phyloP scores from a whole-genome alignment of 768 basidiomycete genomes.

The Xerocomellus chrysenteron region DNA sequence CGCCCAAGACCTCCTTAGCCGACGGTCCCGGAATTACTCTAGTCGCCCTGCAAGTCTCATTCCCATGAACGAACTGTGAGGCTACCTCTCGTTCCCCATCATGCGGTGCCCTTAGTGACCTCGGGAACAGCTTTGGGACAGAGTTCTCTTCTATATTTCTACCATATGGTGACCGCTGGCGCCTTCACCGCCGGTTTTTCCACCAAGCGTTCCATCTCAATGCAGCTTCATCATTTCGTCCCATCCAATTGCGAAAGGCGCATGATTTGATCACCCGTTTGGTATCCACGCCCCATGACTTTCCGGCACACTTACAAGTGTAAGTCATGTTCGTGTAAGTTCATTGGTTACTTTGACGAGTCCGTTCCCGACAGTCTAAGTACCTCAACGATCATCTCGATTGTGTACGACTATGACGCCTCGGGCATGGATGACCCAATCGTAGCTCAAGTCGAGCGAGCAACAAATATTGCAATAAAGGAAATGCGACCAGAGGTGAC shows the following conservation, averaged over 20 bases:
- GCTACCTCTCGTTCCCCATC: not conserved
- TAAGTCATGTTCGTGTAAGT: conserved; percentile 2
- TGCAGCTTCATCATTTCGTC: conserved; percentile 28
- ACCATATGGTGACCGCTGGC: conserved; percentile 31
- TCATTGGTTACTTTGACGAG: not conserved
- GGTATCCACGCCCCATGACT: conserved; percentile 20
- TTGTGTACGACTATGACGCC: conserved; percentile 26
- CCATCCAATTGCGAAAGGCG: conserved; percentile 34
- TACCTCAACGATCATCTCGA: conserved; percentile 22
- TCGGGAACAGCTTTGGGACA: conserved; percentile 17
- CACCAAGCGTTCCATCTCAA: conserved; percentile 37
- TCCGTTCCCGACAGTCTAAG: conserved; percentile 11
- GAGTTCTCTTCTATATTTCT: conserved; percentile 26
- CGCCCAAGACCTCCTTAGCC: conserved; percentile 24
- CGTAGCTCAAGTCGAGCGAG: conserved; percentile 14
- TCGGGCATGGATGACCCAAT: conserved; percentile 21
- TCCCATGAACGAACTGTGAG: conserved; percentile 21
- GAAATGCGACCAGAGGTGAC: conserved; percentile 19
- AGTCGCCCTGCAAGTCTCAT: conserved; percentile 20
- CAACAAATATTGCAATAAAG: conserved; percentile 3
- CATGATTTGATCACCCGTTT: conserved; percentile 31
- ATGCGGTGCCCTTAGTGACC: not conserved
- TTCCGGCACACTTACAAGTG: conserved; percentile 23
- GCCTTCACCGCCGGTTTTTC: conserved; percentile 32
- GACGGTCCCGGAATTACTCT: conserved; percentile 24